Percentiles rank a stretch among this genome's conserved stretches.
phyloP scores from a whole-genome alignment of 352 stramenopile species.

The Globisporangium rhizosaccharum region DNA sequence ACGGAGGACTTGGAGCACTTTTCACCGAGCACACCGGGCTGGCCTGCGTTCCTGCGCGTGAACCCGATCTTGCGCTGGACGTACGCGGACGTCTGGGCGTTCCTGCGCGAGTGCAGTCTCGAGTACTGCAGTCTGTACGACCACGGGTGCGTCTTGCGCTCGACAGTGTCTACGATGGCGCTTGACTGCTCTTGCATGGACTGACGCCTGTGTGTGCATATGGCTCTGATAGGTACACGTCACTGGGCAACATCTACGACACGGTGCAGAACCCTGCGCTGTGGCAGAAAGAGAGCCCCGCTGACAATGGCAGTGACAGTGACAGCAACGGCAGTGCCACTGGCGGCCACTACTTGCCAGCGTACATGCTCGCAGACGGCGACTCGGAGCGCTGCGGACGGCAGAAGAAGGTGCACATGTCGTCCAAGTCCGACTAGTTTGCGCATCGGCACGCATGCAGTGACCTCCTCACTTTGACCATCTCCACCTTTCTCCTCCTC shows the following conservation, averaged over 20 bases:
- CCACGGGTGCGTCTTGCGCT: conserved; percentile 46
- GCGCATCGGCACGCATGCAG: neutral
- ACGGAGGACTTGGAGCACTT: conserved; percentile 84
- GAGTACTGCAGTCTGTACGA: conserved; percentile 91
- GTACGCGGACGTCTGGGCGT: conserved; percentile 94
- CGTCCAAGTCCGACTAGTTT: conserved; percentile 38
- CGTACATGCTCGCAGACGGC: conserved; percentile 63
- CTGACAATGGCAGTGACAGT: neutral
- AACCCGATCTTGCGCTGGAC: conserved; percentile 97
- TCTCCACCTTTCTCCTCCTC: too few species aligned
- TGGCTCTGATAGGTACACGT: conserved; percentile 66
- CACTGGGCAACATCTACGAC: conserved; percentile 93
- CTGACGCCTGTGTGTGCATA: neutral
- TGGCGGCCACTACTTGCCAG: conserved; percentile 65
- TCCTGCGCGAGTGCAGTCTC: conserved; percentile 82
- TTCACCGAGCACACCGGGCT: conserved; percentile 79
- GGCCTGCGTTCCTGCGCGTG: conserved; percentile 96
- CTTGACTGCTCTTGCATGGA: too few species aligned
- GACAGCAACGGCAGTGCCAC: conserved; percentile 24
- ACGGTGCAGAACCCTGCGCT: conserved; percentile 93
- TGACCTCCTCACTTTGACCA: neutral
- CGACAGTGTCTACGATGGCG: neutral
- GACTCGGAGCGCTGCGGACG: conserved; percentile 65
- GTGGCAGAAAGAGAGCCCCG: conserved; percentile 36
- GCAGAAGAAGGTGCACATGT: conserved; percentile 70